These are phyloP conservation scores for Dalechampia spathulata DNA, from an alignment of 441 rosid genomes.

Conservation along the genomic window DNA sequence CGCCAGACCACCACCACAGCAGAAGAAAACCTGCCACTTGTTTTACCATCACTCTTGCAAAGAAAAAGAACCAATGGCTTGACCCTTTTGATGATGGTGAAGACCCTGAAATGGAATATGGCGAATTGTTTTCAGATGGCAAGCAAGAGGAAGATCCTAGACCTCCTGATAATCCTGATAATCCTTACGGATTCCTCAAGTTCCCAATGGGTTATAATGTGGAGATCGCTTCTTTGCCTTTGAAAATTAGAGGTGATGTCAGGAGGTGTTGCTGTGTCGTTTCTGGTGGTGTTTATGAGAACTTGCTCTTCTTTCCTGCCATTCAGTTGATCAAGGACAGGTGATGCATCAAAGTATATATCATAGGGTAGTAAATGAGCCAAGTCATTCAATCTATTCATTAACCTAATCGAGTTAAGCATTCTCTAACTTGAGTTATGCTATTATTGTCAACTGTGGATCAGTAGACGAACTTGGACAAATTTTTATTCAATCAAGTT, in stretches of 20 bases:
- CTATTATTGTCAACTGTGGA: too few relatives aligned
- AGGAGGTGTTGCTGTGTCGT: slow-evolving; percentile 80
- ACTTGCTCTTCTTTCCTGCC: slow-evolving; percentile 70
- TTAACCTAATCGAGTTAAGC: too few relatives aligned
- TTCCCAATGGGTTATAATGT: slow-evolving; percentile 72
- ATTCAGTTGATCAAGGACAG: slow-evolving; percentile 88
- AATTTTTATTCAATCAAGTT: too few relatives aligned
- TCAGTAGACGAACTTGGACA: too few relatives aligned
- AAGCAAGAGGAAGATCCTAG: slow-evolving; percentile 91
- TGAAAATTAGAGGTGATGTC: slow-evolving; percentile 89
- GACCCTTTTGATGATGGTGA: slow-evolving; percentile 78
- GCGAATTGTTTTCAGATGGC: slow-evolving; percentile 67
- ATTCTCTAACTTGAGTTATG: too few relatives aligned
- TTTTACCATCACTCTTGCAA: slow-evolving; percentile 26
- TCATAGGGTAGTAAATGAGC: too few relatives aligned
- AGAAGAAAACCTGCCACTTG: too few relatives aligned
- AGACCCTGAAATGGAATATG: slow-evolving; percentile 68
- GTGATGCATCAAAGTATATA: slow-evolving; percentile 14
- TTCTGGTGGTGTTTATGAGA: slow-evolving; percentile 94
- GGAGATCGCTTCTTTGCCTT: slow-evolving; percentile 67
- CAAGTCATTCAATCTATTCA: too few relatives aligned
- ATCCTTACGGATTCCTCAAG: slow-evolving; percentile 86
- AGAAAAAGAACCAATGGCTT: slow-evolving; percentile 78
- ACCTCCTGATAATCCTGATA: slow-evolving; percentile 70
- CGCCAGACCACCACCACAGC: slow-evolving; percentile 19